These are phyloP conservation scores for Camellia granthamiana DNA, from an alignment of 148 eudicot genomes.

Conservation along the genomic window DNA sequence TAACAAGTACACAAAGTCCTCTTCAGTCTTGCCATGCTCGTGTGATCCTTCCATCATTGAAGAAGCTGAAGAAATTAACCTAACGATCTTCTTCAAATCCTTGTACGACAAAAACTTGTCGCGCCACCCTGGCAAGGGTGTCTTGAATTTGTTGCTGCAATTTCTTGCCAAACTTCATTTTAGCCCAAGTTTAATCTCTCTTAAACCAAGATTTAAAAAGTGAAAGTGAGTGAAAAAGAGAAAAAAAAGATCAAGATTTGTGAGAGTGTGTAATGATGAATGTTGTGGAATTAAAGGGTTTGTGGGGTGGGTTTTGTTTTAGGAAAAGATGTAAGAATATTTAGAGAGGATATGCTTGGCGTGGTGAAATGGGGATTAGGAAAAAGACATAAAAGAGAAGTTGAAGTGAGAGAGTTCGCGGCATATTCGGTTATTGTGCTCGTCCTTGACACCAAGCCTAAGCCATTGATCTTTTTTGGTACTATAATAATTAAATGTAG, in stretches of 20 bases:
- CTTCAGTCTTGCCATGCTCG: conserved; percentile 46
- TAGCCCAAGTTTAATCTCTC: too few species aligned
- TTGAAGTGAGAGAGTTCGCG: too few species aligned
- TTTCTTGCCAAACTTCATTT: conserved; percentile 89
- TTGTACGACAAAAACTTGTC: conserved; percentile 76
- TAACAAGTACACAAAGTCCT: conserved; percentile 59
- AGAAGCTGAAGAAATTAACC: conserved; percentile 42
- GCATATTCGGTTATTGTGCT: too few species aligned
- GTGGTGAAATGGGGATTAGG: too few species aligned
- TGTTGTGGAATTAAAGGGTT: background rate
- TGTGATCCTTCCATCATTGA: conserved; percentile 21
- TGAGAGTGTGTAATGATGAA: too few species aligned
- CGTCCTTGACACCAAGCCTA: too few species aligned
- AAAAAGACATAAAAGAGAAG: too few species aligned
- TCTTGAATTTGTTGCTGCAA: conserved; percentile 73
- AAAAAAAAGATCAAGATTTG: background rate
- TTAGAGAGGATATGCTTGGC: background rate
- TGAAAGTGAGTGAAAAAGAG: too few species aligned
- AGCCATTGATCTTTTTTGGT: too few species aligned
- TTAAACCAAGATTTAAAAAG: background rate
- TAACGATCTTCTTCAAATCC: conserved; percentile 68
- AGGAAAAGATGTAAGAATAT: conserved; percentile 38
- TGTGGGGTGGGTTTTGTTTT: conserved; percentile 10
- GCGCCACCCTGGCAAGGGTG: conserved; percentile 69
- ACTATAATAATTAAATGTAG: too few species aligned